Conservation (phyloP, 176 grass and related monocot species). For the Melocanna baccifera region DNA sequence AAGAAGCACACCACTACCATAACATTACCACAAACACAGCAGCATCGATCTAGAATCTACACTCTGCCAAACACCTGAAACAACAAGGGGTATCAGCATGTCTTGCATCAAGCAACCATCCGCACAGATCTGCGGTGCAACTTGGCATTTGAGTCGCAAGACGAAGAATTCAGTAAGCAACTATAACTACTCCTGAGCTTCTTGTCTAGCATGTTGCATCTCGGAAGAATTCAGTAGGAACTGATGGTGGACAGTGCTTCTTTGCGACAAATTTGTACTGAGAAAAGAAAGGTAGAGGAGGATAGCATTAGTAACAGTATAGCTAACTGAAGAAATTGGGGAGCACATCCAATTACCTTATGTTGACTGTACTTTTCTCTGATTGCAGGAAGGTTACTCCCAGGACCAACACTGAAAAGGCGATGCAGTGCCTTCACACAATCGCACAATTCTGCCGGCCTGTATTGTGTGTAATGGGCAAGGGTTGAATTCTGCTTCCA, state of each 20-base stretch:
- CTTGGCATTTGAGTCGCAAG: constrained; percentile 23
- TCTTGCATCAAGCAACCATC: neutral
- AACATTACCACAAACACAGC: neutral
- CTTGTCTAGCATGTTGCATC: constrained; percentile 39
- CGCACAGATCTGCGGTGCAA: neutral
- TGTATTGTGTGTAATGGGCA: constrained; percentile 80
- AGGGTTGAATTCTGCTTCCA: constrained; percentile 76
- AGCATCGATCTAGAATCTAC: constrained; percentile 40
- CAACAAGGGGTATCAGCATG: neutral
- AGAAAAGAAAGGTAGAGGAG: neutral
- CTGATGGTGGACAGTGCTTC: constrained; percentile 59
- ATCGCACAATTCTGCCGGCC: constrained; percentile 57
- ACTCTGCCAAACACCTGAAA: constrained; percentile 22
- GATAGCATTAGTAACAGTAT: neutral
- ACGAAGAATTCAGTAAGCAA: constrained; percentile 45
- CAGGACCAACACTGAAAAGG: constrained; percentile 60
- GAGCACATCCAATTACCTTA: constrained; percentile 51
- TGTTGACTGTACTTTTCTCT: constrained; percentile 99
- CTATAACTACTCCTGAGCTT: constrained; percentile 26
- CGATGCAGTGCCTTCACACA: constrained; percentile 68
- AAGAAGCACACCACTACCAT: neutral
- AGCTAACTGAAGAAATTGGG: constrained; percentile 15
- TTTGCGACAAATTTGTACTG: constrained; percentile 95
- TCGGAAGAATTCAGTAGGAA: constrained; percentile 61
- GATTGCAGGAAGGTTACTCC: constrained; percentile 87